Percentiles rank a stretch among this genome's conserved stretches.
Evolutionary conservation across 352 stramenopile species (phyloP).

Genomic region (Phytophthora pseudosyringae): DNA sequence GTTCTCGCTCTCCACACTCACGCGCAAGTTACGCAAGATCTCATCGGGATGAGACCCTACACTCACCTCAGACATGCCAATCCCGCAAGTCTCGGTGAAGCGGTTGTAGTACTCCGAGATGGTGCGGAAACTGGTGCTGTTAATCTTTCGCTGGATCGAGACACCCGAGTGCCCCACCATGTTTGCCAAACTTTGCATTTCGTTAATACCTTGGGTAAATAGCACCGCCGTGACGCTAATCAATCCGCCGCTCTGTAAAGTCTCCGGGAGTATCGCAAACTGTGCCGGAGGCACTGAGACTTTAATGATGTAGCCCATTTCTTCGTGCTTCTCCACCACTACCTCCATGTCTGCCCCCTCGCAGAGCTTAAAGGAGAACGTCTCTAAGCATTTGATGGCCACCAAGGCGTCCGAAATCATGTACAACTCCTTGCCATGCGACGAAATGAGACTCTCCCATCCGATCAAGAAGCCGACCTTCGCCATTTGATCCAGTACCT

Average conservation of each 20-base stretch:
- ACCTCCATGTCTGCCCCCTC: conserved; percentile 53
- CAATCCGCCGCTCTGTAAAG: conserved; percentile 57
- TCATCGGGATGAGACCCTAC: conserved; percentile 72
- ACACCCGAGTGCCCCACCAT: conserved; percentile 83
- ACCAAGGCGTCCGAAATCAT: conserved; percentile 95
- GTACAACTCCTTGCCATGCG: conserved; percentile 94
- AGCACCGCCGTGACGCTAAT: conserved; percentile 81
- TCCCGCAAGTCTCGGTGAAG: conserved; percentile 48
- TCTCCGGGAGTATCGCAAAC: conserved; percentile 61
- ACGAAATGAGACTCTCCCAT: conserved; percentile 96
- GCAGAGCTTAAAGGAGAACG: conserved; percentile 83
- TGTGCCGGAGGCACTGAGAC: conserved; percentile 49
- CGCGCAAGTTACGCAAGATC: conserved; percentile 67
- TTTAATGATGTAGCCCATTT: conserved; percentile 72
- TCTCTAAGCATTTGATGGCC: conserved; percentile 88
- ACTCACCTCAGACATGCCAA: conserved; percentile 51
- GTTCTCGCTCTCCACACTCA: conserved; percentile 76
- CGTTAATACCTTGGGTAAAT: conserved; percentile 94
- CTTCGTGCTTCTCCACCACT: conserved; percentile 65
- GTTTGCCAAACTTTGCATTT: conserved; percentile 94
- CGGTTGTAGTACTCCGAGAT: conserved; percentile 84
- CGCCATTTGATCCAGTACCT: conserved; percentile 75
- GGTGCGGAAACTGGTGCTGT: conserved; percentile 73
- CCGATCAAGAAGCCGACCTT: conserved; percentile 90
- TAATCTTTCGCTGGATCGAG: conserved; percentile 86